Percentiles rank a stretch among this genome's conserved stretches.
Evolutionary conservation across 768 basidiomycete species (phyloP).

Genomic region (Boletus subparvulus): DNA sequence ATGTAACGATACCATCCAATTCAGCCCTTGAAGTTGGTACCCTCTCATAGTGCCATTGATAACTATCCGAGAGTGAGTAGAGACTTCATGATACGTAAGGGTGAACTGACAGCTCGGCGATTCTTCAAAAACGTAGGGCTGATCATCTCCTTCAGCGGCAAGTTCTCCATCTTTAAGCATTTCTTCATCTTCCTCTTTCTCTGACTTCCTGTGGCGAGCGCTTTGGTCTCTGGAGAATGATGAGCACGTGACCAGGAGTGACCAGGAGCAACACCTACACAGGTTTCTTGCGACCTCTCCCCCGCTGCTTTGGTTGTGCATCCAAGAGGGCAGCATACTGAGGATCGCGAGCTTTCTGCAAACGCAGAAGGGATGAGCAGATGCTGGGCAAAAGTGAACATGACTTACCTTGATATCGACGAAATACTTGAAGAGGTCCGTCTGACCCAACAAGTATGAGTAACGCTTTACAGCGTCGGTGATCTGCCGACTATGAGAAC

Average conservation of each 20-base stretch:
- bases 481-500: conserved; percentile 48
- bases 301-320: conserved; percentile 81
- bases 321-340: conserved; percentile 90
- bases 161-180: conserved; percentile 83
- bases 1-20: conserved; percentile 96
- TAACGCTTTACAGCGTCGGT: conserved; percentile 95
- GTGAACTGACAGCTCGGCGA: conserved; percentile 75
- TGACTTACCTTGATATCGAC: conserved; percentile 85
- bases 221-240: conserved; percentile 56
- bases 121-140: conserved; percentile 92
- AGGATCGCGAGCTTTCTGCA: conserved; percentile 83
- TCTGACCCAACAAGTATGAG: conserved; percentile 96
- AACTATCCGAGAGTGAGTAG: conserved; percentile 45
- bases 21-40: conserved; percentile 94
- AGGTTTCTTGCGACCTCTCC: conserved; percentile 81
- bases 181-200: conserved; percentile 98
- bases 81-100: neutral
- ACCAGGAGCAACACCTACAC: conserved; percentile 43
- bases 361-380: neutral
- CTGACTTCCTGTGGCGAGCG: conserved; percentile 88
- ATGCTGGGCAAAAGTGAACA: neutral
- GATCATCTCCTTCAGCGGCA: conserved; percentile 78
- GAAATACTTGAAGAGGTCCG: conserved; percentile 97
- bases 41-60: conserved; percentile 88
- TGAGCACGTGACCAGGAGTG: conserved; percentile 1